Conservation (phyloP, 2,329 filamentous ascomycete species). For the Hypoxylon rubiginosum region DNA sequence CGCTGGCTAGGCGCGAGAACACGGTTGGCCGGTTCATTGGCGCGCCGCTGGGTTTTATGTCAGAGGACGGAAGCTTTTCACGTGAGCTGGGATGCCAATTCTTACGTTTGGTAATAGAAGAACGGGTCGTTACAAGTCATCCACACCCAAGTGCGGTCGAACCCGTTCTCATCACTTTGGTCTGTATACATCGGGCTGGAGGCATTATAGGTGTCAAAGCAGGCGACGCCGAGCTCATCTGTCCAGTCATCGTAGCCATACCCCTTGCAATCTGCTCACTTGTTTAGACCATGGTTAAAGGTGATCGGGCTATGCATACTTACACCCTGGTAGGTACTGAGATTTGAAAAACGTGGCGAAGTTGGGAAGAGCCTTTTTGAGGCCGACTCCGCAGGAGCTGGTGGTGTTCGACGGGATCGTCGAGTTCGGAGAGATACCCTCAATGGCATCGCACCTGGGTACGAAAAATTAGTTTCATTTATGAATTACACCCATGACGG, state of each 20-base stretch:
- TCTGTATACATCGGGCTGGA: slow-evolving; percentile 66
- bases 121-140: slow-evolving; percentile 75
- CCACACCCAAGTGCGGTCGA: slow-evolving; percentile 70
- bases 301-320: slow-evolving; percentile 44
- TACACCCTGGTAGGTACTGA: slow-evolving; percentile 61
- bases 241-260: slow-evolving; percentile 63
- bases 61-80: slow-evolving; percentile 38
- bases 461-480: not conserved
- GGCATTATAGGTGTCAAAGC: slow-evolving; percentile 66
- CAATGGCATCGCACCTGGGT: slow-evolving; percentile 48
- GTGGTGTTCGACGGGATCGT: slow-evolving; percentile 43
- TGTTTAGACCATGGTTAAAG: not conserved
- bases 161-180: slow-evolving; percentile 58
- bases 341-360: slow-evolving; percentile 68
- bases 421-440: slow-evolving; percentile 52
- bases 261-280: slow-evolving; percentile 53
- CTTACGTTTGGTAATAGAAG: slow-evolving; percentile 67
- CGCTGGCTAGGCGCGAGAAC: slow-evolving; percentile 64
- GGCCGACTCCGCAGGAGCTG: slow-evolving; percentile 63
- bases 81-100: not conserved
- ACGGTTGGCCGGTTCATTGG: slow-evolving; percentile 60
- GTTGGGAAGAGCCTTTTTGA: slow-evolving; percentile 65
- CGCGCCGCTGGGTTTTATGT: slow-evolving; percentile 56
- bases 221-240: slow-evolving; percentile 59
- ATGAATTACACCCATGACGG: slow-evolving; percentile 46